Evolutionary conservation across 2,329 filamentous ascomycete species (phyloP), one percentile per base, ranked within the genome.

Genomic region (Diaporthe ilicicola): DNA sequence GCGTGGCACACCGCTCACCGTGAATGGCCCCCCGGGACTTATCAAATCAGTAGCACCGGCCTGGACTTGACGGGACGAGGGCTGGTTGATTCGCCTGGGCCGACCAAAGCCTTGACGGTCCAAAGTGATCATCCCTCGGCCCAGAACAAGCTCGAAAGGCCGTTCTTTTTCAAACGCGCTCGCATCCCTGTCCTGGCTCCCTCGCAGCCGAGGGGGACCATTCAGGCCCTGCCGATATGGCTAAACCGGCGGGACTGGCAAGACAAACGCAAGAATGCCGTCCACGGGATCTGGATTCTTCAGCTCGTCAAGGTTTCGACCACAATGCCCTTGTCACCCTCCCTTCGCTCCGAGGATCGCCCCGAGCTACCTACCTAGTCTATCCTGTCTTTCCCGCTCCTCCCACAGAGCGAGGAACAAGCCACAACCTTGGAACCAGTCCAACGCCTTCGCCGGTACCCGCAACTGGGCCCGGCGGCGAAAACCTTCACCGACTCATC

Each of bases 291-390:
- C 67, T 46, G 51, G 39, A 69, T 51, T 68, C 69, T 51, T 67
- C 69, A 61, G 69, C 69, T 70, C 62, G 69, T 44, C 69, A 70
- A 53, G 69, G 69, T 67, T 69, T 65, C 48, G n/a, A 48, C 29
- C 15, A 55, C 27, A 70, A 59, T 29, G 61, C 61, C 48, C 68
- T 55, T 50, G 39, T 55, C 53, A 44, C 39, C 59, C 42, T 46
- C 53, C 66, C 53, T 64, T 64, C 44, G 39, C 66, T 55, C 53
- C 66, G 42, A 59, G 17, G 66, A 68, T 68, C 53, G 53, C 66
- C 66, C 66, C 53, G 66, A 39, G 53, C 42, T 39, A n/a, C 32
- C 42, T 39, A n/a, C 32, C 44, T 64, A 34, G 32, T 32, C 51
- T 27, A 27, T 48, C 53, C 51, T 34, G 32, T 34, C 27, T 54